Base-by-base conservation (phyloP, 106 monocot genomes). In the Allium cepa region DNA sequence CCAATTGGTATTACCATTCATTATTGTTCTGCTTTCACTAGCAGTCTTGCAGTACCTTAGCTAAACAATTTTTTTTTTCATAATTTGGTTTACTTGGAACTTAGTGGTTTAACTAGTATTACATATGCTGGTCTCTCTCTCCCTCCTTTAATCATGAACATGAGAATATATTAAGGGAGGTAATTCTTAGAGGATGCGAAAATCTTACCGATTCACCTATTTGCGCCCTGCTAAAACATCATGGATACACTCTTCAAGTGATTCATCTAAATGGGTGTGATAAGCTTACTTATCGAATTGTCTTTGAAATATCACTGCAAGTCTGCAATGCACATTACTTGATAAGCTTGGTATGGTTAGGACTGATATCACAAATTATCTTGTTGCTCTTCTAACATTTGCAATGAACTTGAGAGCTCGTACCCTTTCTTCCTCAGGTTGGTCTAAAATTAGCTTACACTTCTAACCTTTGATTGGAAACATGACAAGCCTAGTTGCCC, bases 261-360 rank as follows among this genome's bases (percentile, higher is more conserved):
- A 87, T 94, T 28, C 77, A 81, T 58, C 82, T 94, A 27, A 72
- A 83, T 16, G 90, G 87, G 10, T 94, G 94, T 69, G 75, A 55
- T 49, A 91, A 76, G 74, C 69, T 94, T 56, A 88, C 85, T 36
- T 90, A 94, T 67, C 64, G 27, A 57, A 79, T 73, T 62, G 57
- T 91, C 11, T 17, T 91, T 56, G 81, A 77, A 15, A 85, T 94
- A 46, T 63, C 76, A 0, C 81, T 80, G 49, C 0, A 22, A 22
- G 74, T 0, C 81, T 80, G 49, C 0, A 22, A 22, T 94, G 94
- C 55, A 60, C 73, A 22, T 13, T 73, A 28, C 85, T 94, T 17
- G 79, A 77, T 22, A 85, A 94, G 10, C 83, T 94, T 36, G 87
- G 91, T 67, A 47, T 94, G 46, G 88, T 91, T 2, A 79, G 71